Evolutionary conservation across 495 filamentous ascomycete genomes (phyloP), one percentile per base, ranked within the genome.

Genomic region (Chaetomidium leptoderma): DNA sequence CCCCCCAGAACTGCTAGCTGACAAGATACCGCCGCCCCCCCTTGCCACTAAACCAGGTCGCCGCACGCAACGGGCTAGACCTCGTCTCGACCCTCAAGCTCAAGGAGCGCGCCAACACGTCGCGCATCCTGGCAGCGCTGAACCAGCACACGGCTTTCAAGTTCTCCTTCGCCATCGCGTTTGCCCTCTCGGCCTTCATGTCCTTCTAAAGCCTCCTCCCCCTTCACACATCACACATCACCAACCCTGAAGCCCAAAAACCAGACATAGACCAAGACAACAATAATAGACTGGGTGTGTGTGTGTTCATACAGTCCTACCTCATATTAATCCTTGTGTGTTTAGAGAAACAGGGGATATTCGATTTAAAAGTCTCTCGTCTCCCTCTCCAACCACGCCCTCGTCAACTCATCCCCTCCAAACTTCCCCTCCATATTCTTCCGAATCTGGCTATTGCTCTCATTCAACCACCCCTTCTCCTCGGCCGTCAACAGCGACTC

Each of bases 391-490:
- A 99, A 73, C 93, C 93, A 99, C 48, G 78, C 81, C 65, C 78
- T 76, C 3, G 88, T 74, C 61, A 86, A 64, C 52, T 82, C 74
- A 63, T 89, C 88, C 2, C 82, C 73, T 66, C 89, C 75, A 62
- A 97, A 96, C 72, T 81, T 93, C n/a, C 74, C 76, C 66, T 84
- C 83, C 36, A 90, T 96, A 77, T 92, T 95, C 55, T 86, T 81
- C 71, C 82, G 81, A 19, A 99, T 84, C 68, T 95, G 86, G 24
- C 75, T 70, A 69, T 95, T 90, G 71, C 95, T 96, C 48, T 83
- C 78, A 66, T 97, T 93, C 53, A 99, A 71, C 90, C 91, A 99
- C 56, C 79, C 74, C 71, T 86, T 86, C 78, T 99, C 95, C 30
- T 69, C 77, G n/a, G 76, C 77, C 21, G 85, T 90, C 62, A 99